Evolutionary conservation across 345 rosid species (phyloP).

Genomic region (Erucastrum elatum): DNA sequence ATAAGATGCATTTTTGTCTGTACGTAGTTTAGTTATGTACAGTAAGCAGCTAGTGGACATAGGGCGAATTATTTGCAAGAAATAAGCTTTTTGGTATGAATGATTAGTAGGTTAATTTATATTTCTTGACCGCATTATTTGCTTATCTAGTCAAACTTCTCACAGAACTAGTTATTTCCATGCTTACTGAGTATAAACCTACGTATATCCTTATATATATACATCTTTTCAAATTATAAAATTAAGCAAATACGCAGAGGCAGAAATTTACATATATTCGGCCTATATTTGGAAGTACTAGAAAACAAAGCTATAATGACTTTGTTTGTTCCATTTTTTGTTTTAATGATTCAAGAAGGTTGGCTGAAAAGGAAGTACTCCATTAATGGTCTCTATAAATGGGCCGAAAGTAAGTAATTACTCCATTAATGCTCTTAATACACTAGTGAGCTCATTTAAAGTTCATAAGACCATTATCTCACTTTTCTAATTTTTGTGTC

Average conservation of each 20-base stretch:
- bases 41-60: constrained; percentile 29
- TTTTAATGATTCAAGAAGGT: no score
- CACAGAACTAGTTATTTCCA: constrained; percentile 19
- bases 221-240: neutral
- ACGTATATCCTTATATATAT: neutral
- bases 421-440: neutral
- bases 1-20: constrained; percentile 24
- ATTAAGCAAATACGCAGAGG: neutral
- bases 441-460: neutral
- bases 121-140: constrained; percentile 28
- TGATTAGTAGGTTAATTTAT: constrained; percentile 32
- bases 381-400: no score
- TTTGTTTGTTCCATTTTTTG: no score
- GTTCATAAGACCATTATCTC: neutral
- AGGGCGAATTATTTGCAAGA: constrained; percentile 23
- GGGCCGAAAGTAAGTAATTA: neutral
- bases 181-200: neutral
- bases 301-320: no score
- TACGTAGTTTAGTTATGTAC: neutral
- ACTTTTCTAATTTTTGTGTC: no score
- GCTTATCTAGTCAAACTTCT: constrained; percentile 15
- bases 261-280: neutral
- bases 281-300: neutral
- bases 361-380: neutral
- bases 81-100: constrained; percentile 22